Base-by-base conservation (phyloP, 305 asterid species). In the Fraxinus baroniana region DNA sequence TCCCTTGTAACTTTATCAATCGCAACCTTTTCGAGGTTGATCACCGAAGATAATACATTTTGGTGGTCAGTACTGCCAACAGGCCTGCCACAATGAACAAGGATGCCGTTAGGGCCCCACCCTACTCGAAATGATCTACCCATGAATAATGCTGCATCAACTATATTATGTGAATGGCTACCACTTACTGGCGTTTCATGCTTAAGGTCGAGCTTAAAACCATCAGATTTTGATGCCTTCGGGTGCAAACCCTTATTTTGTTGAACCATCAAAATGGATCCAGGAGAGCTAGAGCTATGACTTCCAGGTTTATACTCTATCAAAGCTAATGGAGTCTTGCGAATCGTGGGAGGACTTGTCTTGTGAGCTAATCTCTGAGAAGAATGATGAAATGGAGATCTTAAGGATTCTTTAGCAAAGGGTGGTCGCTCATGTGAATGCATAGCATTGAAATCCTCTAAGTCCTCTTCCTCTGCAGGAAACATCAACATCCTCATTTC, bases 61-160 rank as follows among this genome's bases (percentile, higher is more conserved):
- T 71, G 86, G 77, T 87, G 24, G 77, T 76, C 85, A 72, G 82
- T 85, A 86, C 93, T 88, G 72, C 97, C 94, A 90, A 94, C 92
- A 83, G 94, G 94, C 87, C 78, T 89, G 44, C 98, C 99, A 86
- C 98, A 92, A 89, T 96, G 98, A 83, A 94, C 92, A 85, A 96
- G 97, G 76, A 91, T 88, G 8, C 99, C 98, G 86, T 91, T 93
- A 30, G 98, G 98, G 77, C 99, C 99, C 99, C 99, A 96, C 79
- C 99, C 98, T 76, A 93, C 97, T 52, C 99, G 95, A 87, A 96
- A 96, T 10, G 99, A 94, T 89, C 98, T 92, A 76, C 99, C 97
- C 99, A 94, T 92, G 89, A 96, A 96, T 83, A 96, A 87, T 77
- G 94, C 98, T 20, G 99, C 98, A 83, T 96, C 99, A 83, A 94